Evolutionary conservation across 2,329 filamentous ascomycete species (phyloP).

Genomic region (Apiospora pterosperma): DNA sequence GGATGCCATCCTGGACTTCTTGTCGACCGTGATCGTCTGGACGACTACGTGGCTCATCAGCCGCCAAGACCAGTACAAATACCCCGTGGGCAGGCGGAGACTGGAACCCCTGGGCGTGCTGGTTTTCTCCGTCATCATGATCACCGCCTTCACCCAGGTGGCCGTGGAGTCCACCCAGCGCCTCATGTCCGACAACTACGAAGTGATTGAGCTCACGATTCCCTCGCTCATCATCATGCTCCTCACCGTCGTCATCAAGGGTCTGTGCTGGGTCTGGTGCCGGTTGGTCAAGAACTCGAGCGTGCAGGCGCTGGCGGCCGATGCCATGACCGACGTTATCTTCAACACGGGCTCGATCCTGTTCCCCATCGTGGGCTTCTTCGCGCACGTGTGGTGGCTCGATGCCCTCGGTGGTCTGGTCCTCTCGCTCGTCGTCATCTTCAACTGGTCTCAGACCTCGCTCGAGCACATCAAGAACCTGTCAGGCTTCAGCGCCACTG

Average conservation of each 20-base stretch:
- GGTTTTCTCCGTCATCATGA: conserved; percentile 83
- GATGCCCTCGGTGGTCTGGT: conserved; percentile 76
- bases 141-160: conserved; percentile 79
- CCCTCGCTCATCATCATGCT: conserved; percentile 79
- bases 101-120: conserved; percentile 78
- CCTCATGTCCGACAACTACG: conserved; percentile 57
- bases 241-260: conserved; percentile 77
- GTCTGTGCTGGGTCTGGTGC: conserved; percentile 82
- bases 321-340: conserved; percentile 70
- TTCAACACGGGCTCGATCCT: conserved; percentile 90
- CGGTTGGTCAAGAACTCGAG: conserved; percentile 81
- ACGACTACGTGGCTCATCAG: conserved; percentile 72
- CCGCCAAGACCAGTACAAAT: conserved; percentile 69
- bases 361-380: conserved; percentile 78
- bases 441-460: conserved; percentile 74
- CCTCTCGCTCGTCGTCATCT: conserved; percentile 75
- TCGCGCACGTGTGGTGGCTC: conserved; percentile 76
- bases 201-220: conserved; percentile 68
- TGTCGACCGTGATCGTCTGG: conserved; percentile 80
- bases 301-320: conserved; percentile 69
- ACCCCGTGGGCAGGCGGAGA: conserved; percentile 73
- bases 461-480: conserved; percentile 76
- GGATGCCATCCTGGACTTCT: conserved; percentile 75
- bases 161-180: conserved; percentile 66
- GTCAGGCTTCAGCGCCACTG: conserved; percentile 72